phyloP scores from a whole-genome alignment of 2,329 filamentous ascomycete genomes.

The Paraphaeosphaeria sporulosa region DNA sequence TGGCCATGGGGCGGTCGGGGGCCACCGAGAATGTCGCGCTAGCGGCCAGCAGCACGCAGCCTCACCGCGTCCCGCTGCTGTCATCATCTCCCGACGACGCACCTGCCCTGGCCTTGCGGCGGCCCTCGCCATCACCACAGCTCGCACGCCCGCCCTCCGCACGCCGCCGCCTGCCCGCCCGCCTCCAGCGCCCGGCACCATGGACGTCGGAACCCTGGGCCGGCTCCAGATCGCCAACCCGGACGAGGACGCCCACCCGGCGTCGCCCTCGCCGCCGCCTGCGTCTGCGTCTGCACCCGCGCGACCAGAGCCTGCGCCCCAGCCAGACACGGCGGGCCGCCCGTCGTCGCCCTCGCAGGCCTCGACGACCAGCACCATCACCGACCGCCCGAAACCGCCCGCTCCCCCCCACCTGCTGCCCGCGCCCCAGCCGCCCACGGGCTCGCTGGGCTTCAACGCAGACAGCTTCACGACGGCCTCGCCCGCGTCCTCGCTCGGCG shows the following conservation, averaged over 20 bases:
- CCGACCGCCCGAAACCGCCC: constrained; percentile 41
- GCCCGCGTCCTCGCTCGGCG: constrained; percentile 34
- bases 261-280: constrained; percentile 36
- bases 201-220: constrained; percentile 93
- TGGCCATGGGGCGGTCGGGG: neutral
- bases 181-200: constrained; percentile 50
- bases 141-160: neutral
- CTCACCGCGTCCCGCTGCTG: constrained; percentile 30
- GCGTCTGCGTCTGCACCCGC: constrained; percentile 18
- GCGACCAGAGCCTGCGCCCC: constrained; percentile 9
- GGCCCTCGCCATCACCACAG: constrained; percentile 18
- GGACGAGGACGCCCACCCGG: constrained; percentile 78
- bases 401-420: constrained; percentile 44
- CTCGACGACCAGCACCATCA: constrained; percentile 49
- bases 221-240: constrained; percentile 97
- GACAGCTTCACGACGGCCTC: constrained; percentile 47
- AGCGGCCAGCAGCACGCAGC: constrained; percentile 24
- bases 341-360: constrained; percentile 40
- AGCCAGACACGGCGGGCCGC: constrained; percentile 12
- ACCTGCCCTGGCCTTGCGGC: constrained; percentile 40
- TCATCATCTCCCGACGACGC: constrained; percentile 29
- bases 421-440: constrained; percentile 35
- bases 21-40: constrained; percentile 19
- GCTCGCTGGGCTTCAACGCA: constrained; percentile 52
- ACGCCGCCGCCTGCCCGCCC: constrained; percentile 27